phyloP scores from a whole-genome alignment of 1,139 yeast species.

The Blastobotrys apis region DNA sequence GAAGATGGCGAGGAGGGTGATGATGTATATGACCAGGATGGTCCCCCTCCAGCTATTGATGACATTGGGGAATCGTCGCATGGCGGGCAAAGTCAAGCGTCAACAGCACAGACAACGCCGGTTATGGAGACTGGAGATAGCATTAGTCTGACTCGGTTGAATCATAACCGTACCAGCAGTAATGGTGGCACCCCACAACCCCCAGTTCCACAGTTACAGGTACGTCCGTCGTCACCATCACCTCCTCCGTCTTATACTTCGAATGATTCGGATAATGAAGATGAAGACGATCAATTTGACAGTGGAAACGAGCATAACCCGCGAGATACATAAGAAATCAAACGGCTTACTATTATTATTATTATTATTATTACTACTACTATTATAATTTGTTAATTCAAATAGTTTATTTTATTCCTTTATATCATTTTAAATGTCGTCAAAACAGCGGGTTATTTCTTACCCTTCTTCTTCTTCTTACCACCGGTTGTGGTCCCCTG shows the following conservation, averaged over 20 bases:
- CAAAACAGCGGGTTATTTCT: slow-evolving; percentile 18
- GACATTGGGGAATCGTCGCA: background rate
- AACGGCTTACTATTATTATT: too few species aligned
- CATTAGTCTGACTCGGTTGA: slow-evolving; percentile 6
- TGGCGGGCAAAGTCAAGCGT: background rate
- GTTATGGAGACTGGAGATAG: background rate
- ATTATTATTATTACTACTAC: background rate
- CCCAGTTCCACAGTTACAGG: slow-evolving; percentile 11
- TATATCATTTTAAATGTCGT: background rate
- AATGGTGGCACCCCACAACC: background rate
- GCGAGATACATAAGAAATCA: too few species aligned
- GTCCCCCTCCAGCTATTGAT: slow-evolving; percentile 15
- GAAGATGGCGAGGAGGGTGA: background rate
- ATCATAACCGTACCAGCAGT: background rate
- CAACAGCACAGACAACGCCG: background rate
- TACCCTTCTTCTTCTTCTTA: slow-evolving; percentile 26
- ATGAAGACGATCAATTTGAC: slow-evolving; percentile 12
- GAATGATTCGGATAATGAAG: slow-evolving; percentile 19
- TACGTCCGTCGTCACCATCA: slow-evolving; percentile 16
- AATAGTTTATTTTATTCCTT: background rate
- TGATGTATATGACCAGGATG: slow-evolving; percentile 1
- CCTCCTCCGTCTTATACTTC: slow-evolving; percentile 31
- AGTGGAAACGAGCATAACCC: background rate
- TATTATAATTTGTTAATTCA: background rate
- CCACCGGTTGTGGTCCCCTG: slow-evolving; percentile 4